Conservation (phyloP, 2,329 filamentous ascomycete species). For the Chaetomium olivaceum region DNA sequence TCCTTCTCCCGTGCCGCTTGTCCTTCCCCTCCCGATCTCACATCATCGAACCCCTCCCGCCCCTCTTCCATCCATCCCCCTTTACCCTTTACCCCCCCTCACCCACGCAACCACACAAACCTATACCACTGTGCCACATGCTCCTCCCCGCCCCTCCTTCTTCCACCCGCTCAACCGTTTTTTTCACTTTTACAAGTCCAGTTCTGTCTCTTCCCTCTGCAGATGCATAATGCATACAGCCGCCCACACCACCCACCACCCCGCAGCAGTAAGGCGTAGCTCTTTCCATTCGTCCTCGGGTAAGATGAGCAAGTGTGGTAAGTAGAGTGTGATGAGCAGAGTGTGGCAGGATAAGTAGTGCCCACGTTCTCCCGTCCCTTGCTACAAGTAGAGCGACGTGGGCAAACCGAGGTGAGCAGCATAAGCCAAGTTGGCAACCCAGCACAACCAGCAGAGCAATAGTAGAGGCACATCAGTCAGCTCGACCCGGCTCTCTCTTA, state of each 20-base stretch:
- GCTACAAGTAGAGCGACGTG: too few relatives aligned
- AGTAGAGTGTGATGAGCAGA: neutral
- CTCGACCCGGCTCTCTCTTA: too few relatives aligned
- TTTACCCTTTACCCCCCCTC: neutral
- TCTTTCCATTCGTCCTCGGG: too few relatives aligned
- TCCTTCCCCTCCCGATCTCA: neutral
- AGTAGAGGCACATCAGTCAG: neutral
- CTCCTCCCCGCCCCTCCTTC: neutral
- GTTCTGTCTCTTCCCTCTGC: neutral
- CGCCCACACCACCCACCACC: neutral
- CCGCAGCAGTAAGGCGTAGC: neutral
- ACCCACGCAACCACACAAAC: too few relatives aligned
- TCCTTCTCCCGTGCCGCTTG: neutral
- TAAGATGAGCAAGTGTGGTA: neutral
- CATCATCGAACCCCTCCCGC: neutral
- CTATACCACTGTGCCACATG: neutral
- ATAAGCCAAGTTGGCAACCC: neutral
- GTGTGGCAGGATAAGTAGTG: too few relatives aligned
- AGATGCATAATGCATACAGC: neutral
- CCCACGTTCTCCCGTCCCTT: too few relatives aligned
- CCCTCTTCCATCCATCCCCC: neutral
- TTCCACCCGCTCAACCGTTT: neutral
- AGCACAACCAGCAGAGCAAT: neutral
- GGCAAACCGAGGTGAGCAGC: too few relatives aligned
- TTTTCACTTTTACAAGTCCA: neutral